Percentiles rank a stretch among this genome's conserved stretches.
phyloP scores from a whole-genome alignment of 768 basidiomycete species.

The Neoboletus subvelutipes region DNA sequence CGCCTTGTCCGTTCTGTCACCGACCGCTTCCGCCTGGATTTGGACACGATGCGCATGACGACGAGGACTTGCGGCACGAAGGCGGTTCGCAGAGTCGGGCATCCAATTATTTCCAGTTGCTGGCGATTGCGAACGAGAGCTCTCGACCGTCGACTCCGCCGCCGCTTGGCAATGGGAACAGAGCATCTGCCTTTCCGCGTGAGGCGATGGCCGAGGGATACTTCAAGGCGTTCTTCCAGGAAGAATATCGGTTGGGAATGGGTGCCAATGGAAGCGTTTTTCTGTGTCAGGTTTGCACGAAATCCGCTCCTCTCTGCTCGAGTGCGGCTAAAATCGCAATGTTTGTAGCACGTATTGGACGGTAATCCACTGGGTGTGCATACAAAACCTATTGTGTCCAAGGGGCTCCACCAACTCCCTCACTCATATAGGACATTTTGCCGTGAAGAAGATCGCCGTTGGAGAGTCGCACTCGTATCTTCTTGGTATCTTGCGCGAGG shows the following conservation, averaged over 20 bases:
- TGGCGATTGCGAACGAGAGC: slow-evolving; percentile 70
- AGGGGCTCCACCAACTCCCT: slow-evolving; percentile 1
- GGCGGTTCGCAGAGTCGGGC: slow-evolving; percentile 52
- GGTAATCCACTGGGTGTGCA: slow-evolving; percentile 73
- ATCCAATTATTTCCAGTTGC: slow-evolving; percentile 78
- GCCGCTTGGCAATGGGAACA: slow-evolving; percentile 18
- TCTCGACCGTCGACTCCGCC: slow-evolving; percentile 53
- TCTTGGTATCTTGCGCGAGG: slow-evolving; percentile 78
- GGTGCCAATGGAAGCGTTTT: slow-evolving; percentile 92
- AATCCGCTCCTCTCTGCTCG: not conserved
- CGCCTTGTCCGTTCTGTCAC: slow-evolving; percentile 74
- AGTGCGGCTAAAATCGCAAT: slow-evolving; percentile 2
- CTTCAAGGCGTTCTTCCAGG: slow-evolving; percentile 89
- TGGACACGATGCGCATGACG: slow-evolving; percentile 23
- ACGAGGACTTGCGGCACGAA: slow-evolving; percentile 36
- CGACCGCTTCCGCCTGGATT: slow-evolving; percentile 53
- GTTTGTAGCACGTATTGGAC: slow-evolving; percentile 73
- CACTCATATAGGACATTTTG: slow-evolving; percentile 64
- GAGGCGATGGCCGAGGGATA: slow-evolving; percentile 89
- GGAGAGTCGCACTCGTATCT: slow-evolving; percentile 88
- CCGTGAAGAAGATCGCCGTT: slow-evolving; percentile 95
- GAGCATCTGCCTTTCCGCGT: slow-evolving; percentile 49
- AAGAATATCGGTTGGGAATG: slow-evolving; percentile 88
- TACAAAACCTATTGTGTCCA: not conserved
- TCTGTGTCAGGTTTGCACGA: slow-evolving; percentile 68